Conservation (phyloP, 805 yeast species). For the Starmerella stellata region DNA sequence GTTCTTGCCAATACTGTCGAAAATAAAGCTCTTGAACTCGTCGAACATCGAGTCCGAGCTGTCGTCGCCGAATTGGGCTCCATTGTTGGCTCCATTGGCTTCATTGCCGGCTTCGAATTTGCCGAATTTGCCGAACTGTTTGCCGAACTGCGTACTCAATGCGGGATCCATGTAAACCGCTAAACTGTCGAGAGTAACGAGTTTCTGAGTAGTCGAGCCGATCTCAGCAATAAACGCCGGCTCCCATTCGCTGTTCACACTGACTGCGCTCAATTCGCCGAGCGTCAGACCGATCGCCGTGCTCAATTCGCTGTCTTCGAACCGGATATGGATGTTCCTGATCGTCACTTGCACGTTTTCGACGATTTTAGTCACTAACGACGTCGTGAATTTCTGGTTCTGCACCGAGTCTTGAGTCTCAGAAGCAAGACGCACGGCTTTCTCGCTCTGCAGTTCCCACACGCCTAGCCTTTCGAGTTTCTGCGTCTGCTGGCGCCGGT, state of each 20-base stretch:
- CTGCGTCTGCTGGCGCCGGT: conserved; percentile 43
- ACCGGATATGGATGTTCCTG: conserved; percentile 76
- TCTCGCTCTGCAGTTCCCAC: conserved; percentile 28
- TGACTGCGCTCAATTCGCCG: conserved; percentile 75
- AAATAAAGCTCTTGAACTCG: conserved; percentile 24
- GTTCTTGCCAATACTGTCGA: conserved; percentile 18
- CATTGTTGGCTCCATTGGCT: conserved; percentile 6
- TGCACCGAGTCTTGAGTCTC: conserved; percentile 17
- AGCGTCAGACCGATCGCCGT: conserved; percentile 69
- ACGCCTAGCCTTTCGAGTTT: conserved; percentile 52
- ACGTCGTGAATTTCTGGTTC: conserved; percentile 66
- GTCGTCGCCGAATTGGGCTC: conserved; percentile 30
- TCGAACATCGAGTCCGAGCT: conserved; percentile 20
- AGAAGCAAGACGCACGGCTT: conserved; percentile 13
- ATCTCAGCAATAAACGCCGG: conserved; percentile 68
- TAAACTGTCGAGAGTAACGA: conserved; percentile 54
- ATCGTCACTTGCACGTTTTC: conserved; percentile 86
- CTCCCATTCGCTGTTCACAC: conserved; percentile 70
- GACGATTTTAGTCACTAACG: conserved; percentile 70
- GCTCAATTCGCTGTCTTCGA: conserved; percentile 54
- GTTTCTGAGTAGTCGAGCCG: conserved; percentile 49
- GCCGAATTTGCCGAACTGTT: not conserved
- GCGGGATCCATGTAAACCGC: conserved; percentile 58
- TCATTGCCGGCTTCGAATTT: not conserved
- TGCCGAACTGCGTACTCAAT: conserved; percentile 5